phyloP scores from a whole-genome alignment of 2,329 filamentous ascomycete species.

The Aspergillus fumigatiaffinis region DNA sequence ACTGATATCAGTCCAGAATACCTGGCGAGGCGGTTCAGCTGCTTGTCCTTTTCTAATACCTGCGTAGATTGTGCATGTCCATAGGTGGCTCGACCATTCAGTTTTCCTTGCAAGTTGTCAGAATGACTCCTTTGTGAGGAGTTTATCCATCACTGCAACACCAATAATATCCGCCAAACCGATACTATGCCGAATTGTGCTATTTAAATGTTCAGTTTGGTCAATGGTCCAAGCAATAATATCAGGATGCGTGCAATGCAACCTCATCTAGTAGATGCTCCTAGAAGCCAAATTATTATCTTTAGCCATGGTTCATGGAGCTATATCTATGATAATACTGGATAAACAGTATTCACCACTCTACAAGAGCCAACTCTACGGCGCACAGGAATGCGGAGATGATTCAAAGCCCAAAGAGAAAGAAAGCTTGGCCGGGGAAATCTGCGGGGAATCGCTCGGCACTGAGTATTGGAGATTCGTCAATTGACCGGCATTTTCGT shows the following conservation, averaged over 20 bases:
- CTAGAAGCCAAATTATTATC: no score
- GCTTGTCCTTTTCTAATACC: not conserved
- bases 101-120: not conserved
- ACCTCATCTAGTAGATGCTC: no score
- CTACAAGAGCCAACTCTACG: not conserved
- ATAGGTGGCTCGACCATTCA: not conserved
- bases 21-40: not conserved
- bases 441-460: not conserved
- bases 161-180: not conserved
- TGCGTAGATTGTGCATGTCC: not conserved
- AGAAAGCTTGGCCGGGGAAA: not conserved
- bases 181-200: not conserved
- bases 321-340: not conserved
- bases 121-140: not conserved
- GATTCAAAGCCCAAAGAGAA: not conserved
- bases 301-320: no score
- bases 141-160: no score
- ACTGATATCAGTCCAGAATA: not conserved
- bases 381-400: not conserved
- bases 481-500: not conserved
- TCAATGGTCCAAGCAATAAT: no score
- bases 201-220: not conserved
- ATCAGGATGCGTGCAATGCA: no score
- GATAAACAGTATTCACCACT: no score
- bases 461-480: not conserved